These are phyloP conservation scores for Kluyveromyces siamensis DNA, from an alignment of 805 yeast species.

Conservation along the genomic window DNA sequence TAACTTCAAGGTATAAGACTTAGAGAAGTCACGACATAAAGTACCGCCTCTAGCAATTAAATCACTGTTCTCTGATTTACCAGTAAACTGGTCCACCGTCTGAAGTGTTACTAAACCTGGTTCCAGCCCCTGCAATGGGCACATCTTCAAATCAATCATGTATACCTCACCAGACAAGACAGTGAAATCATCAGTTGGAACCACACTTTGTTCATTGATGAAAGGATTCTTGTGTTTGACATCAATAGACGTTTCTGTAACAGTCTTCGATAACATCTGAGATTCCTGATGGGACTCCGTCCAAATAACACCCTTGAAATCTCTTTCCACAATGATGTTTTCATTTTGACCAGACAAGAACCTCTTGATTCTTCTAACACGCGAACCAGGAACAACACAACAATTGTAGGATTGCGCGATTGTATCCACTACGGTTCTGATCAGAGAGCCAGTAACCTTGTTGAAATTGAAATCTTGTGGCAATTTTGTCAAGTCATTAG, in stretches of 20 bases:
- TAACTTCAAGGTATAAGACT: constrained; percentile 66
- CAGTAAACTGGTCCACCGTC: constrained; percentile 53
- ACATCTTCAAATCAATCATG: constrained; percentile 72
- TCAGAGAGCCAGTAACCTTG: constrained; percentile 54
- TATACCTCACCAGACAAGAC: constrained; percentile 81
- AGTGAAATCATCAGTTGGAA: constrained; percentile 67
- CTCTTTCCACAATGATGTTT: constrained; percentile 84
- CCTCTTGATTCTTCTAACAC: constrained; percentile 84
- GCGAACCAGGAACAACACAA: constrained; percentile 83
- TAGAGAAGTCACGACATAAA: constrained; percentile 80
- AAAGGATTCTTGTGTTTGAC: constrained; percentile 31
- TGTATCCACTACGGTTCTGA: constrained; percentile 73
- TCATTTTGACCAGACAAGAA: constrained; percentile 95
- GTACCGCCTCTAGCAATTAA: constrained; percentile 60
- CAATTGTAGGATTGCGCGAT: constrained; percentile 80
- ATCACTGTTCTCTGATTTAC: constrained; percentile 47
- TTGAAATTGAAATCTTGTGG: constrained; percentile 30
- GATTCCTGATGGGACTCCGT: constrained; percentile 73
- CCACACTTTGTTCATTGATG: constrained; percentile 40
- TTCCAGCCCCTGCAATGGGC: constrained; percentile 45
- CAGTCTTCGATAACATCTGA: constrained; percentile 8
- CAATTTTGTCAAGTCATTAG: constrained; percentile 66
- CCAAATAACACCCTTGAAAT: constrained; percentile 89
- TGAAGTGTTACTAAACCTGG: constrained; percentile 64
- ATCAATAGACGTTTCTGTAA: constrained; percentile 33